phyloP scores from a whole-genome alignment of 208 protist genomes.

The Leishmania martiniquensis region DNA sequence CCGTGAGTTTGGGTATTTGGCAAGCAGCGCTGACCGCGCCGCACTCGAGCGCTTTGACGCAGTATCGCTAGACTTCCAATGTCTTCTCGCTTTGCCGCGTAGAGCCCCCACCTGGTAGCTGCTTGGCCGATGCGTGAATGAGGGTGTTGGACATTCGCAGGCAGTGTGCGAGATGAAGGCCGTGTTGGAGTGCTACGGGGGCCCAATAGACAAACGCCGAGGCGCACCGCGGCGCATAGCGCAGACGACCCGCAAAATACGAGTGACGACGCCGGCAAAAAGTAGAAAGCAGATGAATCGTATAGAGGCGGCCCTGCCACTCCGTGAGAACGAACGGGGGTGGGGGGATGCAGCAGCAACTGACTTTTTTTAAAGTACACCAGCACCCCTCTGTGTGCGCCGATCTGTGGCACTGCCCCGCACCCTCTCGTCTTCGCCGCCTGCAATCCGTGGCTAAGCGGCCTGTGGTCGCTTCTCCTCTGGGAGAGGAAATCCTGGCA shows the following conservation, averaged over 20 bases:
- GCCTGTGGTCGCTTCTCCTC: slow-evolving; percentile 82
- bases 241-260: neutral
- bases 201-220: neutral
- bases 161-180: slow-evolving; percentile 4
- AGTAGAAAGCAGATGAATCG: neutral
- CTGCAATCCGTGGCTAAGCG: neutral
- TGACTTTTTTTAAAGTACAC: neutral
- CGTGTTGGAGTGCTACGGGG: neutral
- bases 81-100: neutral
- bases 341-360: too few relatives aligned
- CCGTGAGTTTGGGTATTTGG: neutral
- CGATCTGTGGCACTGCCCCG: neutral
- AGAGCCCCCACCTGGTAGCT: neutral
- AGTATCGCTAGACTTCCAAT: neutral
- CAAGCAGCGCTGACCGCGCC: neutral
- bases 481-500: slow-evolving; percentile 89
- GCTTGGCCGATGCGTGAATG: neutral
- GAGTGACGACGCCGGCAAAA: neutral
- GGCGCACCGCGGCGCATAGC: neutral
- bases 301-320: neutral
- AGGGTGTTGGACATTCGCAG: neutral
- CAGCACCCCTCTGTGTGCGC: neutral
- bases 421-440: neutral
- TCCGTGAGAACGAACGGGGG: neutral
- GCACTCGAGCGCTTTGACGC: neutral